phyloP scores from a whole-genome alignment of 2,329 filamentous ascomycete genomes.

The Phaeosphaeria sp. region DNA sequence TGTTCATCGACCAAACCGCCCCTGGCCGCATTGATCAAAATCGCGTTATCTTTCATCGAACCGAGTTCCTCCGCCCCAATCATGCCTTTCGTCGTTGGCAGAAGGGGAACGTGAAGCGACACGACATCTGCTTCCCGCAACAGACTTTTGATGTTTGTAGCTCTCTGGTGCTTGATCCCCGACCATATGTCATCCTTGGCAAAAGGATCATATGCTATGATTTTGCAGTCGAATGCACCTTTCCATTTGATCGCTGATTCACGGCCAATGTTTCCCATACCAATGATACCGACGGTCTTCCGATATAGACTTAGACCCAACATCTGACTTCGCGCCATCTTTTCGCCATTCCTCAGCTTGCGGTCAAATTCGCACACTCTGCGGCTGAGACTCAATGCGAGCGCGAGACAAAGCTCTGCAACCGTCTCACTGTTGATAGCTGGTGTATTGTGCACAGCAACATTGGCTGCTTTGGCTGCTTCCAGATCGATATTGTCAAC shows the following conservation, averaged over 20 bases:
- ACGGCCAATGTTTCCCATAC: constrained; percentile 46
- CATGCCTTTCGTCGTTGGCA: constrained; percentile 1
- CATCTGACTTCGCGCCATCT: constrained; percentile 48
- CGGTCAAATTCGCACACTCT: constrained; percentile 22
- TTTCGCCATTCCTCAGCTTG: constrained; percentile 38
- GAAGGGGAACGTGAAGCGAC: constrained; percentile 4
- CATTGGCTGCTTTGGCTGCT: constrained; percentile 30
- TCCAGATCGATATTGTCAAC: constrained; percentile 20
- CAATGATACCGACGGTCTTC: constrained; percentile 53
- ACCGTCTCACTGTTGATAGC: constrained; percentile 52
- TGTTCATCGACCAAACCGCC: constrained; percentile 56
- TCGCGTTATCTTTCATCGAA: constrained; percentile 19
- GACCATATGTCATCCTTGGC: constrained; percentile 42
- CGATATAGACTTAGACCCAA: constrained; percentile 45
- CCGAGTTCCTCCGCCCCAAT: constrained; percentile 1
- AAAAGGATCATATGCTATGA: constrained; percentile 35
- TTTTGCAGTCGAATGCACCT: constrained; percentile 50
- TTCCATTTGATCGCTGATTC: constrained; percentile 9
- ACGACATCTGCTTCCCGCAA: constrained; percentile 4
- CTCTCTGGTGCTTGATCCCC: not conserved
- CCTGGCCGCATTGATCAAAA: constrained; percentile 54
- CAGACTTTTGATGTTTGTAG: constrained; percentile 11
- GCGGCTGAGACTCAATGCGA: constrained; percentile 35
- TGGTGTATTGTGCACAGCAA: constrained; percentile 55
- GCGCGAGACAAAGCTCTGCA: constrained; percentile 44